A percentile compares a stretch with the other conserved stretches of the same genome.
phyloP scores from a whole-genome alignment of 352 stramenopile species.

The Pythium insidiosum region DNA sequence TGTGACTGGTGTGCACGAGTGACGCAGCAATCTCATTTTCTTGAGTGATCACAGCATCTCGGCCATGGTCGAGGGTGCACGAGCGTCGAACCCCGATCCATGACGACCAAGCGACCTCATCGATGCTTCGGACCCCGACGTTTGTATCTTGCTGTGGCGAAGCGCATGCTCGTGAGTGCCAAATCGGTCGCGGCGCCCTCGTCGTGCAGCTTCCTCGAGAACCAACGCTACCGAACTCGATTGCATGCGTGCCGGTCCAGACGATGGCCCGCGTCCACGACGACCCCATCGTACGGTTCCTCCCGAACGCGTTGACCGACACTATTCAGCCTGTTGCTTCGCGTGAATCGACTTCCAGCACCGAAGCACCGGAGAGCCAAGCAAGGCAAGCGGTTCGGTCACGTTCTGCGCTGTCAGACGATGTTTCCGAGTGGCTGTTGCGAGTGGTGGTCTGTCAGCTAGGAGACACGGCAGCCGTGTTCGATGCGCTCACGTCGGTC shows the following conservation, averaged over 20 bases:
- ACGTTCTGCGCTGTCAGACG: background rate
- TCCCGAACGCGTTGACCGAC: slow-evolving; percentile 35
- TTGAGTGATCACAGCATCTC: too few relatives aligned
- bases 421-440: background rate
- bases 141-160: background rate
- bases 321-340: slow-evolving; percentile 6
- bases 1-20: too few relatives aligned
- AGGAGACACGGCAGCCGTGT: background rate
- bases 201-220: background rate
- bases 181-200: background rate
- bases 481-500: background rate
- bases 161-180: background rate
- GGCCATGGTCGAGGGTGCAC: too few relatives aligned
- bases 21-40: too few relatives aligned
- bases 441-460: background rate
- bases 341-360: background rate
- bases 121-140: too few relatives aligned
- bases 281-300: slow-evolving; percentile 54
- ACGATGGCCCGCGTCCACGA: slow-evolving; percentile 36
- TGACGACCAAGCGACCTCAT: too few relatives aligned
- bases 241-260: slow-evolving; percentile 30
- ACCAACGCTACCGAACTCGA: slow-evolving; percentile 6
- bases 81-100: too few relatives aligned
- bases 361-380: background rate
- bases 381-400: background rate